phyloP scores from a whole-genome alignment of 164 flowering plant genomes.

The Nymphaea colorata region DNA sequence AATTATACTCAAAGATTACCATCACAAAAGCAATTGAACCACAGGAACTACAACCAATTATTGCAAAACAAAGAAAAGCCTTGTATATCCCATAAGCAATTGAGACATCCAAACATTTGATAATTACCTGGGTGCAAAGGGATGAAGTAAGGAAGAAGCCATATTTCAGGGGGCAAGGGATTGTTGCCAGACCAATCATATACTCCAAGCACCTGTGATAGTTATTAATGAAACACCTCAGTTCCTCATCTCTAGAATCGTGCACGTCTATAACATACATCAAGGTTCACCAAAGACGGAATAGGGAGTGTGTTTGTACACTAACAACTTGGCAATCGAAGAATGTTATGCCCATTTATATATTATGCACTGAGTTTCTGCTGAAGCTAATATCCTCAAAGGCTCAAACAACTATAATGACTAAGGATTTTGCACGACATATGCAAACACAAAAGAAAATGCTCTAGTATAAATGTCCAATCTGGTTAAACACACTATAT shows the following conservation, averaged over 20 bases:
- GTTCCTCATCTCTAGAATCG: too few species aligned
- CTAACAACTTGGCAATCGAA: background rate
- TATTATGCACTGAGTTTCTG: too few species aligned
- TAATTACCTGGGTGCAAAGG: conserved; percentile 49
- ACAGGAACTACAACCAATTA: background rate
- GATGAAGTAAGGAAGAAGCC: conserved; percentile 33
- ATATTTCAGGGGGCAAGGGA: conserved; percentile 59
- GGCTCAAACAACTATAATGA: too few species aligned
- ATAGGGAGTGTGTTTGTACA: background rate
- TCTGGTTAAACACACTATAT: too few species aligned
- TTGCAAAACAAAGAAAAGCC: background rate
- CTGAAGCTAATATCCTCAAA: too few species aligned
- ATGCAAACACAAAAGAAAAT: too few species aligned
- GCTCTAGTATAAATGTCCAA: too few species aligned
- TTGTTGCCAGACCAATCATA: conserved; percentile 63
- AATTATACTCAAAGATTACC: background rate
- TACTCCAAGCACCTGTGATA: conserved; percentile 42
- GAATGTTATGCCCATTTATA: too few species aligned
- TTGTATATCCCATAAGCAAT: background rate
- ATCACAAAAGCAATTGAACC: background rate
- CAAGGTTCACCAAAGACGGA: background rate
- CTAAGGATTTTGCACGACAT: too few species aligned
- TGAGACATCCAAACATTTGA: background rate
- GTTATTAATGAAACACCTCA: background rate
- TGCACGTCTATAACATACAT: too few species aligned